phyloP scores from a whole-genome alignment of 1,139 yeast genomes.

The Candida albicans region DNA sequence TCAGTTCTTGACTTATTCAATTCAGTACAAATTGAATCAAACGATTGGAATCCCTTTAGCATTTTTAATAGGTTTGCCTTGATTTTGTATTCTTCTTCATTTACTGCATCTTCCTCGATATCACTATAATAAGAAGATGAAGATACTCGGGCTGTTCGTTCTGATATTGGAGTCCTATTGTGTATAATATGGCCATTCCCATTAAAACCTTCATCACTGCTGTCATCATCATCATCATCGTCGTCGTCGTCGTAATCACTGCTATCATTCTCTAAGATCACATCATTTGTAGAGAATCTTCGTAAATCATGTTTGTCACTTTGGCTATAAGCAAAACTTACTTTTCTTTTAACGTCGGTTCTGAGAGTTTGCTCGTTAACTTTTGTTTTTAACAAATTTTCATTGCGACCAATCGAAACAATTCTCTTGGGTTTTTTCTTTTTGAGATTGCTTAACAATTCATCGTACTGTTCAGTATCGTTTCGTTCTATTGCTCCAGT shows the following conservation, averaged over 20 bases:
- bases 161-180: slow-evolving; percentile 6
- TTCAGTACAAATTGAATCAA: slow-evolving; percentile 75
- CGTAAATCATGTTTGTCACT: slow-evolving; percentile 6
- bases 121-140: slow-evolving; percentile 12
- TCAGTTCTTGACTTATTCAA: slow-evolving; percentile 57
- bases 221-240: slow-evolving; percentile 17
- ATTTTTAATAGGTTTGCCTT: slow-evolving; percentile 40
- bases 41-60: slow-evolving; percentile 57
- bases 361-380: slow-evolving; percentile 32
- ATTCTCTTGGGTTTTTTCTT: slow-evolving; percentile 11
- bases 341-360: slow-evolving; percentile 26
- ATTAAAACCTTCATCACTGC: slow-evolving; percentile 5
- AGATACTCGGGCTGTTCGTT: slow-evolving; percentile 8
- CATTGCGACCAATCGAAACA: slow-evolving; percentile 10
- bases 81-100: slow-evolving; percentile 27
- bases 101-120: slow-evolving; percentile 7
- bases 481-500: slow-evolving; percentile 36
- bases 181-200: slow-evolving; percentile 1
- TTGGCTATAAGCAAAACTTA: slow-evolving; percentile 33
- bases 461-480: slow-evolving; percentile 30
- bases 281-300: slow-evolving; percentile 11
- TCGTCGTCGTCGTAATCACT: slow-evolving; percentile 22
- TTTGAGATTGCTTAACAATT: slow-evolving; percentile 25
- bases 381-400: slow-evolving; percentile 23
- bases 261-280: slow-evolving; percentile 17